Conservation (phyloP, 192 early-diverging fungal species). For the Coemansia sp. region DNA sequence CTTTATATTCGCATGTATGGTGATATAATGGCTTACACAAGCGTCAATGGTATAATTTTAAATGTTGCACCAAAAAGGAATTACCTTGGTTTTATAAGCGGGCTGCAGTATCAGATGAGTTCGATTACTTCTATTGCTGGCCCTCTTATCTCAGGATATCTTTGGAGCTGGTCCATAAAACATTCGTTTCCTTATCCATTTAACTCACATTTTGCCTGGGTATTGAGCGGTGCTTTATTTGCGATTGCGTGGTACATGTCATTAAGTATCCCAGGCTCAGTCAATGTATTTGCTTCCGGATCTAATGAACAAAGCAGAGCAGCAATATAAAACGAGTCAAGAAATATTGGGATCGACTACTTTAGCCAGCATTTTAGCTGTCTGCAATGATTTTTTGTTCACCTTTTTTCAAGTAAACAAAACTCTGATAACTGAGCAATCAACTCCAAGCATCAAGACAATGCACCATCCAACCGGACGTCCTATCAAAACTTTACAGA, state of each 20-base stretch:
- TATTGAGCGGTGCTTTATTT: too few species aligned
- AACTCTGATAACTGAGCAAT: too few species aligned
- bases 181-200: conserved; percentile 18
- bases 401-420: too few species aligned
- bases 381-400: too few species aligned
- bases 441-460: too few species aligned
- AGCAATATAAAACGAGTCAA: too few species aligned
- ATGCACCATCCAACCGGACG: too few species aligned
- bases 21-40: conserved; percentile 24
- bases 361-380: too few species aligned
- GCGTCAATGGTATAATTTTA: conserved; percentile 28
- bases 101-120: conserved; percentile 27
- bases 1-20: conserved; percentile 21
- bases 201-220: too few species aligned
- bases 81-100: conserved; percentile 34
- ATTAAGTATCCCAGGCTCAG: conserved; percentile 18
- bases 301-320: background rate
- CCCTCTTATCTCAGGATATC: conserved; percentile 22
- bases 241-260: conserved; percentile 38
- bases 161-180: conserved; percentile 38
- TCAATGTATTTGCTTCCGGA: conserved; percentile 37
- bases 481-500: background rate
- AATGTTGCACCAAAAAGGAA: conserved; percentile 33
- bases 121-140: conserved; percentile 1
- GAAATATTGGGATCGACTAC: too few species aligned